Conservation (phyloP, 306 rosid species). For the Adenanthera pavonina region DNA sequence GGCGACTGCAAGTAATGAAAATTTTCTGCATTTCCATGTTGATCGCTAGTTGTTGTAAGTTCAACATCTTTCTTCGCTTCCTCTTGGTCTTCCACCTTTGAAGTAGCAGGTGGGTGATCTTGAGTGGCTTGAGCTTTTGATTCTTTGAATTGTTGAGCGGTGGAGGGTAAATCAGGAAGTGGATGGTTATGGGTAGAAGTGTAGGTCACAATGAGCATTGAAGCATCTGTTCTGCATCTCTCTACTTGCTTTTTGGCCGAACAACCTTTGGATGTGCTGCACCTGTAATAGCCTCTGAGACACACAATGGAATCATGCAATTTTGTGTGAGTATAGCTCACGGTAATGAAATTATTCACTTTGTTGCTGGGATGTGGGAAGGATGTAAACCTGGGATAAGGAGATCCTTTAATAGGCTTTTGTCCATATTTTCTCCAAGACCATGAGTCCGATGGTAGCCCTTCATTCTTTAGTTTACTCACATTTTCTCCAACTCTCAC, state of each 20-base stretch:
- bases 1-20: slow-evolving; percentile 51
- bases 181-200: slow-evolving; percentile 85
- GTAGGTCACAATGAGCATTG: slow-evolving; percentile 83
- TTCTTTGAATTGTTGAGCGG: slow-evolving; percentile 30
- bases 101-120: slow-evolving; percentile 30
- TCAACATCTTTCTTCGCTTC: slow-evolving; percentile 30
- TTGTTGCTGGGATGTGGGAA: not conserved
- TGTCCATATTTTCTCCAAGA: slow-evolving; percentile 99
- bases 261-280: slow-evolving; percentile 92
- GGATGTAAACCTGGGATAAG: slow-evolving; percentile 79
- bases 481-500: slow-evolving; percentile 77
- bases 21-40: slow-evolving; percentile 20
- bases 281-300: slow-evolving; percentile 80
- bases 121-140: slow-evolving; percentile 34
- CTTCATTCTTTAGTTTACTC: slow-evolving; percentile 87
- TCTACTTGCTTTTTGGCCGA: slow-evolving; percentile 96
- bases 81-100: slow-evolving; percentile 9
- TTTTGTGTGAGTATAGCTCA: not conserved
- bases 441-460: slow-evolving; percentile 88
- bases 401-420: slow-evolving; percentile 94
- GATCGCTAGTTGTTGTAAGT: not conserved
- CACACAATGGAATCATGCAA: not conserved
- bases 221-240: slow-evolving; percentile 86
- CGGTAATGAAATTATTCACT: not conserved
- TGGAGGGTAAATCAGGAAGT: slow-evolving; percentile 49